These are phyloP conservation scores for Pecoramyces ruminantium DNA, from an alignment of 192 early-diverging fungal species.

Conservation along the genomic window DNA sequence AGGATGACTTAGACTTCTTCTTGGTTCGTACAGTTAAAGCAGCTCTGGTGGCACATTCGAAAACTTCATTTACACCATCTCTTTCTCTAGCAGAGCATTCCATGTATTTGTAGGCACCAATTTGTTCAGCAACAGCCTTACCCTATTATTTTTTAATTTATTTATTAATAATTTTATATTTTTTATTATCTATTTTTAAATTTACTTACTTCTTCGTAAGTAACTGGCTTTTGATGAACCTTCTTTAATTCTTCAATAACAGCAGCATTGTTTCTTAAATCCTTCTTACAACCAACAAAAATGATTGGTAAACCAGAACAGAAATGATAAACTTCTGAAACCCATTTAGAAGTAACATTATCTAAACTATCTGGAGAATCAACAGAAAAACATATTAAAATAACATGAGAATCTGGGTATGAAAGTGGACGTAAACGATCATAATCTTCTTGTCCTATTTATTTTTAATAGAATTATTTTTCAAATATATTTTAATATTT, in stretches of 20 bases:
- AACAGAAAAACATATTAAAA: conserved; percentile 85
- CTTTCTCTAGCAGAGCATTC: conserved; percentile 78
- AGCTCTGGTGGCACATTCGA: conserved; percentile 70
- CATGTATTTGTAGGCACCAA: conserved; percentile 70
- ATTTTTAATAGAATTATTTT: neutral
- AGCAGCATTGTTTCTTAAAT: conserved; percentile 63
- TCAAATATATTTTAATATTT: neutral
- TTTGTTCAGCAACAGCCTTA: conserved; percentile 53
- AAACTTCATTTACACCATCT: conserved; percentile 69
- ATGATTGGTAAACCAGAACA: conserved; percentile 70
- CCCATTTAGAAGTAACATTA: conserved; percentile 65
- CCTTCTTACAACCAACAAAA: conserved; percentile 79
- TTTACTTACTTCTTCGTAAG: conserved; percentile 44
- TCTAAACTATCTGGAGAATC: conserved; percentile 67
- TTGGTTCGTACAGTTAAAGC: conserved; percentile 23
- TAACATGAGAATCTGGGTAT: conserved; percentile 82
- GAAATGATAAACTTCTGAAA: conserved; percentile 73
- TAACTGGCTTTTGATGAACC: conserved; percentile 56
- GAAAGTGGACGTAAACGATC: conserved; percentile 82
- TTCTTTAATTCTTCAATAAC: conserved; percentile 62
- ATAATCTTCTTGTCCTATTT: conserved; percentile 77
- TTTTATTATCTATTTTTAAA: neutral
- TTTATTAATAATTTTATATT: neutral
- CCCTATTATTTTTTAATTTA: conserved; percentile 24
- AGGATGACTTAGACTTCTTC: neutral